Conservation (phyloP, 169 alveolate genomes). For the Plasmodium reichenowi region DNA sequence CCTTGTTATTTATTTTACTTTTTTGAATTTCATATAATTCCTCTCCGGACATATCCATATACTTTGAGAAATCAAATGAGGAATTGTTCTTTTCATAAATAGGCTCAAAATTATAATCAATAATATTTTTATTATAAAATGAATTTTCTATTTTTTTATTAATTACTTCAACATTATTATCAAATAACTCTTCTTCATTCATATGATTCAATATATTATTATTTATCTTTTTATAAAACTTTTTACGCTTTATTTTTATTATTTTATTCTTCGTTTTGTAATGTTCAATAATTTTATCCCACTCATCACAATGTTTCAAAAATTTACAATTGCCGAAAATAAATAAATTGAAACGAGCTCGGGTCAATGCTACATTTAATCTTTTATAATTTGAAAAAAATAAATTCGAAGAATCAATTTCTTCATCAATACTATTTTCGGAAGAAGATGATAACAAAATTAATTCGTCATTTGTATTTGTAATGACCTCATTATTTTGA, state of each 20-base stretch:
- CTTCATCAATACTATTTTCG: slow-evolving; percentile 23
- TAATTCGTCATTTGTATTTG: not conserved
- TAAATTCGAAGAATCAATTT: slow-evolving; percentile 26
- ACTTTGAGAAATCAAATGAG: slow-evolving; percentile 22
- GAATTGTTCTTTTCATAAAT: slow-evolving; percentile 28
- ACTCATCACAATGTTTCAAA: slow-evolving; percentile 59
- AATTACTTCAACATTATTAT: slow-evolving; percentile 29
- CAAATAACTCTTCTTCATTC: slow-evolving; percentile 21
- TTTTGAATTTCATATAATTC: not conserved
- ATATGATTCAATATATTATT: slow-evolving; percentile 21
- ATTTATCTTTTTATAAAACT: slow-evolving; percentile 5
- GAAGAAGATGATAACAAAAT: not conserved
- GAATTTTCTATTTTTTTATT: slow-evolving; percentile 72
- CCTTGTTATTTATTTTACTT: no score
- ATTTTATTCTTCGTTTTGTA: slow-evolving; percentile 43
- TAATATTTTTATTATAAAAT: slow-evolving; percentile 47
- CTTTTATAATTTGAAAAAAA: slow-evolving; percentile 94
- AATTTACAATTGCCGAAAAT: slow-evolving; percentile 85
- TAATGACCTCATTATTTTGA: not conserved
- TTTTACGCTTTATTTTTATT: slow-evolving; percentile 49
- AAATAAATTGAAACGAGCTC: slow-evolving; percentile 93
- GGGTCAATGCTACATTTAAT: slow-evolving; percentile 95
- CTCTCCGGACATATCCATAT: slow-evolving; percentile 2
- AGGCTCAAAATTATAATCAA: slow-evolving; percentile 41
- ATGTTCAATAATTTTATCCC: slow-evolving; percentile 60